These are phyloP conservation scores for Piromyces sp. DNA, from an alignment of 192 early-diverging fungal genomes.

Conservation along the genomic window DNA sequence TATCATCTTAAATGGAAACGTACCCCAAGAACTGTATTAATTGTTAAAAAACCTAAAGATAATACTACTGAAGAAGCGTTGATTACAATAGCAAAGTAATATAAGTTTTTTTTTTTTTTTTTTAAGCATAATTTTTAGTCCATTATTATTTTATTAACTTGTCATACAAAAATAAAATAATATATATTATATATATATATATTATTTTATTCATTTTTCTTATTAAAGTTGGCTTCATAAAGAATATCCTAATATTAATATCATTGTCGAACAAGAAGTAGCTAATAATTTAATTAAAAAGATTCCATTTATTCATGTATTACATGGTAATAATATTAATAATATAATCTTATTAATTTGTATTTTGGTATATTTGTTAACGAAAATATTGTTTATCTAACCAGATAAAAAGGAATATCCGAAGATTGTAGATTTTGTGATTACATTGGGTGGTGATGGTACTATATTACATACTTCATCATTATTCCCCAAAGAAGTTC, in stretches of 20 bases:
- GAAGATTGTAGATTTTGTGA: conserved; percentile 57
- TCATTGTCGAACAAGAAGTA: conserved; percentile 51
- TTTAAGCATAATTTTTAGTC: too few relatives aligned
- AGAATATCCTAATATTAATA: conserved; percentile 28
- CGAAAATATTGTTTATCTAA: too few relatives aligned
- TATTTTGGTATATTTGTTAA: too few relatives aligned
- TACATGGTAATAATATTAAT: conserved; percentile 16
- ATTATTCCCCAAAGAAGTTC: conserved; percentile 52
- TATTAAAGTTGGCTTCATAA: conserved; percentile 37
- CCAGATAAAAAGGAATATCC: conserved; percentile 31
- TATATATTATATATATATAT: too few relatives aligned
- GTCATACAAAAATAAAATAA: too few relatives aligned
- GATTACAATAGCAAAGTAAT: conserved; percentile 39
- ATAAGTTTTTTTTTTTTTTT: not conserved
- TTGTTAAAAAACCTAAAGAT: conserved; percentile 68
- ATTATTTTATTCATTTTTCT: too few relatives aligned
- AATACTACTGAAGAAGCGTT: conserved; percentile 44
- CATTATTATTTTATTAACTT: too few relatives aligned
- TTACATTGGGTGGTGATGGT: conserved; percentile 89
- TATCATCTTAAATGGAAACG: conserved; percentile 29
- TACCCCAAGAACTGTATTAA: conserved; percentile 49
- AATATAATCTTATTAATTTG: too few relatives aligned
- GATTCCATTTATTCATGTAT: conserved; percentile 32
- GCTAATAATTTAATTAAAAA: conserved; percentile 26
- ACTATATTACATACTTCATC: conserved; percentile 76